Conservation (phyloP, 2,329 filamentous ascomycete genomes). For the Alternaria rosae region DNA sequence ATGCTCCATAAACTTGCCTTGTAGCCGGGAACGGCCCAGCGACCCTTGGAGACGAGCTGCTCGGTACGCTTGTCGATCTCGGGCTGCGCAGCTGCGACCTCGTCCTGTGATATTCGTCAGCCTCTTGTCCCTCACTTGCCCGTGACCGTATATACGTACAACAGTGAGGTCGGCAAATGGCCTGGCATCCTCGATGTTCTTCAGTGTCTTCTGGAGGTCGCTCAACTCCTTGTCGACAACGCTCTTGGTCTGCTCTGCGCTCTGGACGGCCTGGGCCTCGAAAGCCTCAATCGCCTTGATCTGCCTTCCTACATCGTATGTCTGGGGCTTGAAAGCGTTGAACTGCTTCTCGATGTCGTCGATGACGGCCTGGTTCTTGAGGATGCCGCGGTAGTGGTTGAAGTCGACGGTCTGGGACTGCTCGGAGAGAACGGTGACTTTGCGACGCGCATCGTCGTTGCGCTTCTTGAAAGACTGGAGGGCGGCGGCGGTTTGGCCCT, state of each 20-base stretch:
- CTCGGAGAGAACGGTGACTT: slow-evolving; percentile 83
- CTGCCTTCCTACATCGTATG: slow-evolving; percentile 92
- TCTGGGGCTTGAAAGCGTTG: slow-evolving; percentile 86
- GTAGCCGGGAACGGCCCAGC: slow-evolving; percentile 98
- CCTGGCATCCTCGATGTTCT: slow-evolving; percentile 95
- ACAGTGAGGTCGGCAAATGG: slow-evolving; percentile 98
- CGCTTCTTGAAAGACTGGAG: slow-evolving; percentile 99
- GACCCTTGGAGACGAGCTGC: slow-evolving; percentile 94
- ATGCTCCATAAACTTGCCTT: slow-evolving; percentile 71
- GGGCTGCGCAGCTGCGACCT: slow-evolving; percentile 90
- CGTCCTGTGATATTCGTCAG: slow-evolving; percentile 70
- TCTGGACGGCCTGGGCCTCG: slow-evolving; percentile 95
- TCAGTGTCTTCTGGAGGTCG: slow-evolving; percentile 91
- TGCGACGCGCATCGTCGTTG: slow-evolving; percentile 98
- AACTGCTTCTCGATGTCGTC: slow-evolving; percentile 98
- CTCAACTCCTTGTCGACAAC: slow-evolving; percentile 94
- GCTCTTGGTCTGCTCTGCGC: slow-evolving; percentile 94
- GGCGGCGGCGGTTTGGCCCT: slow-evolving; percentile 88
- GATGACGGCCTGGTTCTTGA: slow-evolving; percentile 96
- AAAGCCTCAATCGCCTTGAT: slow-evolving; percentile 98
- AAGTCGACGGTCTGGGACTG: slow-evolving; percentile 91
- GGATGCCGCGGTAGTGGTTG: slow-evolving; percentile 83
- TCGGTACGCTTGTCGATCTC: slow-evolving; percentile 97
- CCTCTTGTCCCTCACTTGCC: slow-evolving; percentile 10
- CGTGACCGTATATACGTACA: slow-evolving; percentile 67